Evolutionary conservation across 2,329 filamentous ascomycete genomes (phyloP).

Genomic region (Aphanocladium album): DNA sequence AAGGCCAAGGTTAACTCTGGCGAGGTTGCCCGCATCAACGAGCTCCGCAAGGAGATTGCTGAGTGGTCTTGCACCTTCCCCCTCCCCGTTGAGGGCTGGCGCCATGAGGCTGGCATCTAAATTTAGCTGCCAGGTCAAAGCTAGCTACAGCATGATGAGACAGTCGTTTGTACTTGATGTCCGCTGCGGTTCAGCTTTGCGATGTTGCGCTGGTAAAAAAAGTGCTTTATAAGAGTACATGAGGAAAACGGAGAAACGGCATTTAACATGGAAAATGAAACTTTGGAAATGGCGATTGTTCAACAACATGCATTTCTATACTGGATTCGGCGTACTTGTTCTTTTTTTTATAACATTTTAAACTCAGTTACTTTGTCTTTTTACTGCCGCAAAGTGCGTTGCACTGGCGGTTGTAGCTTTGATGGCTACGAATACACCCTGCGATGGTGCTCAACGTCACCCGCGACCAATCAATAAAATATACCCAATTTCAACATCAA

Average conservation of each 20-base stretch:
- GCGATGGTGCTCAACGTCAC: conserved; percentile 13
- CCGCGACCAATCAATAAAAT: not conserved
- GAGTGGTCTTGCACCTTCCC: conserved; percentile 87
- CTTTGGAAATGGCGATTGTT: conserved; percentile 11
- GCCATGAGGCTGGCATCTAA: conserved; percentile 56
- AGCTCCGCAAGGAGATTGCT: conserved; percentile 83
- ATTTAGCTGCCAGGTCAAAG: conserved; percentile 1
- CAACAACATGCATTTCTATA: conserved; percentile 14
- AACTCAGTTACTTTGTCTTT: conserved; percentile 1
- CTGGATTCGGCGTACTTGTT: conserved; percentile 3
- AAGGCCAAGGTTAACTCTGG: conserved; percentile 82
- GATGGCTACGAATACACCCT: not conserved
- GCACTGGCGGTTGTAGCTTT: not conserved
- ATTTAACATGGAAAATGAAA: conserved; percentile 14
- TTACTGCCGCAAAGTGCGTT: not conserved
- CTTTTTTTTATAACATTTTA: conserved; percentile 6
- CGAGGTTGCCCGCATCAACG: conserved; percentile 74
- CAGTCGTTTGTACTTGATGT: too few relatives aligned
- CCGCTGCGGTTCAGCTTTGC: too few relatives aligned
- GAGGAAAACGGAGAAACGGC: conserved; percentile 2
- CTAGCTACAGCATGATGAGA: not conserved
- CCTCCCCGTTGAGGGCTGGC: conserved; percentile 76
- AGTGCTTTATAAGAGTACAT: not conserved
- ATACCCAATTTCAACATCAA: conserved; percentile 12
- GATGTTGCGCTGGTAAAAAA: not conserved